These are phyloP conservation scores for Entophlyctis luteolus DNA, from an alignment of 192 early-diverging fungal species.

Conservation along the genomic window DNA sequence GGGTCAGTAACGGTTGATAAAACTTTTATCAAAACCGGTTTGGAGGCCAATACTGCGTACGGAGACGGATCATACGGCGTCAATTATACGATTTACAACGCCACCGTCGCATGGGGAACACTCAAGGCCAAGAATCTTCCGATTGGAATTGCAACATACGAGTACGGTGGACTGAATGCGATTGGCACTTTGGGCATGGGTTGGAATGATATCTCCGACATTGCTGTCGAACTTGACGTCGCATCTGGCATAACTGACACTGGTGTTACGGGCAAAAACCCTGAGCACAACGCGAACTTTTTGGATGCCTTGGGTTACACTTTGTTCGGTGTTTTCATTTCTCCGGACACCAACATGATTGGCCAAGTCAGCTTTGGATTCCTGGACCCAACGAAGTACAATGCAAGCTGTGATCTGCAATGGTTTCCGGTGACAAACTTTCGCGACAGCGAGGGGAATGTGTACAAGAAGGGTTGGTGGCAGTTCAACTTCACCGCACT, in stretches of 20 bases:
- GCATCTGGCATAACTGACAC: neutral
- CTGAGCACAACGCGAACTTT: conserved; percentile 4
- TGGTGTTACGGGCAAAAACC: no score
- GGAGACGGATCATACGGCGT: neutral
- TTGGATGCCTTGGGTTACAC: neutral
- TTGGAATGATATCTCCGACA: neutral
- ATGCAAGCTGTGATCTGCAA: neutral
- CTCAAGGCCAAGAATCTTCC: conserved; percentile 9
- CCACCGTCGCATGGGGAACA: conserved; percentile 19
- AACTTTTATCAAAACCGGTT: neutral
- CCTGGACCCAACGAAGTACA: neutral
- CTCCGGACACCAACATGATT: neutral
- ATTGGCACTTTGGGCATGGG: neutral
- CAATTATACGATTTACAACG: conserved; percentile 10
- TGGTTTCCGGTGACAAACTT: neutral
- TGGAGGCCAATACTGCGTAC: neutral
- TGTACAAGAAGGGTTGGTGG: neutral
- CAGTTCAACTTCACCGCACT: neutral
- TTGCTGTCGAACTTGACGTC: neutral
- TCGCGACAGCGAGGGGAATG: neutral
- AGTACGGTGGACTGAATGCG: neutral
- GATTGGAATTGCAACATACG: conserved; percentile 1
- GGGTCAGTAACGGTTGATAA: neutral
- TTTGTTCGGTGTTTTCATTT: conserved; percentile 4
- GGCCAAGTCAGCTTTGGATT: conserved; percentile 11